Evolutionary conservation across 768 basidiomycete genomes (phyloP).

Genomic region (Naematelia aurantialba): DNA sequence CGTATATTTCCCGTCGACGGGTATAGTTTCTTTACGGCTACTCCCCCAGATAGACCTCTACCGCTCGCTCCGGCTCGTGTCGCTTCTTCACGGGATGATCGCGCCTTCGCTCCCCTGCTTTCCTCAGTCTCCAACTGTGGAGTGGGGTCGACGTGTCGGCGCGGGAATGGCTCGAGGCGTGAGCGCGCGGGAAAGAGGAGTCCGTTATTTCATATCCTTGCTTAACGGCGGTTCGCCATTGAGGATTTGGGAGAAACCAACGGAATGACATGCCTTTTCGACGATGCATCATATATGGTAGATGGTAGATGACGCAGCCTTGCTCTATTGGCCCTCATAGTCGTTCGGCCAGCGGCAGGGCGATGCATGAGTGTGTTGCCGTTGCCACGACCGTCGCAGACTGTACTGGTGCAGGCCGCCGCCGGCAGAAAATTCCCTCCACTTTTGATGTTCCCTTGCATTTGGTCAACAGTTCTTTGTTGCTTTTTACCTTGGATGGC

Average conservation of each 20-base stretch:
- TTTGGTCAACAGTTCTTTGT: neutral
- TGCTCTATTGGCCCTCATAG: no score
- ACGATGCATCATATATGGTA: slow-evolving; percentile 7
- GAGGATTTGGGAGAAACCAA: slow-evolving; percentile 49
- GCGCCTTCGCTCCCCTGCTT: slow-evolving; percentile 16
- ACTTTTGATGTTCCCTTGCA: neutral
- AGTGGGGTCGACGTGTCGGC: slow-evolving; percentile 18
- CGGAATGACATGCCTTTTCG: slow-evolving; percentile 38
- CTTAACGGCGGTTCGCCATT: slow-evolving; percentile 43
- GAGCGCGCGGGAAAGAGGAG: slow-evolving; percentile 6
- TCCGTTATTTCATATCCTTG: slow-evolving; percentile 51
- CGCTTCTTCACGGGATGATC: slow-evolving; percentile 7
- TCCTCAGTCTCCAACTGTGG: neutral
- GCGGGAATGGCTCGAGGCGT: slow-evolving; percentile 11
- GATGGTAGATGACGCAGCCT: no score
- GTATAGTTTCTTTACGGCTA: slow-evolving; percentile 33
- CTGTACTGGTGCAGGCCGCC: neutral
- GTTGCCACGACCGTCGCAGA: no score
- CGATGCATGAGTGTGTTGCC: no score
- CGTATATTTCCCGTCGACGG: slow-evolving; percentile 50
- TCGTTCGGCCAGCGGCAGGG: no score
- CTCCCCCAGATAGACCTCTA: slow-evolving; percentile 32
- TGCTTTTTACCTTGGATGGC: neutral
- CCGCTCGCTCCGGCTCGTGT: slow-evolving; percentile 6
- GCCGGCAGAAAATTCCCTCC: neutral